phyloP scores from a whole-genome alignment of 257 asterid genomes.

The Echites panduratus region DNA sequence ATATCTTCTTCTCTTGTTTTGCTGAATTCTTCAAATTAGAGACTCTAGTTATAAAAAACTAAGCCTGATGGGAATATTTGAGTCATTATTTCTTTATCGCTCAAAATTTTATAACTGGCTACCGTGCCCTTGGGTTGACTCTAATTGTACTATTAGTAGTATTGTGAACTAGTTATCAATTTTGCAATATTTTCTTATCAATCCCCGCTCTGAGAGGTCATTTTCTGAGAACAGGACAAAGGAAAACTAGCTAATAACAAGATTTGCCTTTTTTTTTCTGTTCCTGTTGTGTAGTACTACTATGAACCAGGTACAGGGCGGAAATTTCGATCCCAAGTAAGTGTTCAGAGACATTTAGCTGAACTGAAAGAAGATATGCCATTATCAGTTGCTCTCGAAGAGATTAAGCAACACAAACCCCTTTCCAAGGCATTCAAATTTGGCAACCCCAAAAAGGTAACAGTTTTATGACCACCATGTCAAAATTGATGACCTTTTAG shows the following conservation, averaged over 20 bases:
- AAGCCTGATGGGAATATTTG: neutral
- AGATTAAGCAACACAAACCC: slow-evolving; percentile 48
- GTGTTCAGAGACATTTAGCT: slow-evolving; percentile 51
- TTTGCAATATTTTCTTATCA: neutral
- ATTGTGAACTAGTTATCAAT: neutral
- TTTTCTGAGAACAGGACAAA: neutral
- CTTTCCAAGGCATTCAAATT: slow-evolving; percentile 48
- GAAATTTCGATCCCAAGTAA: slow-evolving; percentile 57
- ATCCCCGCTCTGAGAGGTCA: neutral
- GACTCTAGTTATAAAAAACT: neutral
- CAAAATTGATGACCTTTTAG: no score
- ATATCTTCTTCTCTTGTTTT: neutral
- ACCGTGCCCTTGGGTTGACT: neutral
- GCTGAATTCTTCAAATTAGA: neutral
- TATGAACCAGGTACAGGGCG: slow-evolving; percentile 73
- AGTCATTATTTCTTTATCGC: neutral
- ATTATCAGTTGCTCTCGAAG: slow-evolving; percentile 40
- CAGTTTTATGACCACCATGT: neutral
- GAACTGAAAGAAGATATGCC: slow-evolving; percentile 48
- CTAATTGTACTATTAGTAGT: neutral
- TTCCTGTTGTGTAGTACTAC: slow-evolving; percentile 46
- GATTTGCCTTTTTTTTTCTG: neutral
- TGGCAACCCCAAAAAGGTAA: slow-evolving; percentile 40
- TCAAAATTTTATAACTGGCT: neutral
- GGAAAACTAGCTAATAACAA: neutral